These are phyloP conservation scores for Asterella californica DNA, from an alignment of 225 moss, liverwort and hornwort genomes.

Conservation along the genomic window DNA sequence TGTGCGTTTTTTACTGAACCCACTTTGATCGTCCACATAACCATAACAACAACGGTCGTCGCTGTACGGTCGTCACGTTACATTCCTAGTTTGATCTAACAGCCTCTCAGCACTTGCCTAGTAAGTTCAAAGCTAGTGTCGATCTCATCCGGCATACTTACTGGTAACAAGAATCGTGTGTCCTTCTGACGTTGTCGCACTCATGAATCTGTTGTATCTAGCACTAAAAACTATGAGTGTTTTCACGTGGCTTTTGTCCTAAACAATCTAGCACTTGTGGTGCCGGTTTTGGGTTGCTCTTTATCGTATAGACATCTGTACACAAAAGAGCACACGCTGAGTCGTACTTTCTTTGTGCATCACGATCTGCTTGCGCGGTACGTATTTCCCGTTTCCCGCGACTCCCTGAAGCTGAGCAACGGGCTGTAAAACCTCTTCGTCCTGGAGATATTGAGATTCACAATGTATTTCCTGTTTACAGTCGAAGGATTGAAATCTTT, in stretches of 20 bases:
- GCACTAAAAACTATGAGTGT: not conserved
- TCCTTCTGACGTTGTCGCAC: not conserved
- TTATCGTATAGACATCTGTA: not conserved
- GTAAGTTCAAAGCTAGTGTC: not conserved
- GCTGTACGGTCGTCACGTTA: no score
- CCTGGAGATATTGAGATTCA: not conserved
- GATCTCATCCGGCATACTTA: not conserved
- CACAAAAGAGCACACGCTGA: not conserved
- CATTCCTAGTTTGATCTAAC: no score
- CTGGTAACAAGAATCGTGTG: not conserved
- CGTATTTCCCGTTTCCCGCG: not conserved
- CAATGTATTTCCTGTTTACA: not conserved
- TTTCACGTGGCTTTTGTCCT: not conserved
- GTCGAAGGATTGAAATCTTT: not conserved
- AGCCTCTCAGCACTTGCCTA: not conserved
- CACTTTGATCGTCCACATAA: not conserved
- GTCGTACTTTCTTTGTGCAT: not conserved
- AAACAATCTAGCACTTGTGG: not conserved
- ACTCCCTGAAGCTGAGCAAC: not conserved
- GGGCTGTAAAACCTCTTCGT: not conserved
- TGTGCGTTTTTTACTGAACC: not conserved
- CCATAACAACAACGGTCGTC: no score
- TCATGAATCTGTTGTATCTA: not conserved
- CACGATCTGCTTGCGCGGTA: not conserved
- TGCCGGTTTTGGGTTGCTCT: not conserved